phyloP scores from a whole-genome alignment of 2,329 filamentous ascomycete genomes.

The Aspergillaceae sp. region DNA sequence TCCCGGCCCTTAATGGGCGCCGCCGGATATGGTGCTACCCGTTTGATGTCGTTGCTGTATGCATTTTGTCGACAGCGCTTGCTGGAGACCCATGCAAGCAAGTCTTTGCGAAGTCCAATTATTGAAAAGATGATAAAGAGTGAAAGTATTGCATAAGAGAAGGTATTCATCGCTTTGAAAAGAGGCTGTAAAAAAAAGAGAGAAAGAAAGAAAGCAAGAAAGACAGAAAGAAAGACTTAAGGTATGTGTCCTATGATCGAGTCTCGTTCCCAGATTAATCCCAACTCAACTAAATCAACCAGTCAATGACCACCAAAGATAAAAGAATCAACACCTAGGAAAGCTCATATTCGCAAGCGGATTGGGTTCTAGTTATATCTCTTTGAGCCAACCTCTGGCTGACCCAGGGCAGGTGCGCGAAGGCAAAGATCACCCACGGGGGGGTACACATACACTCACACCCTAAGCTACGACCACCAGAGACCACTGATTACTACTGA shows the following conservation, averaged over 20 bases:
- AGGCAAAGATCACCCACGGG: slow-evolving; percentile 8
- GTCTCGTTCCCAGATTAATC: too few relatives aligned
- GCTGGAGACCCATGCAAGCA: neutral
- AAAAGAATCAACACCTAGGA: too few relatives aligned
- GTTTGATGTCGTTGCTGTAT: slow-evolving; percentile 19
- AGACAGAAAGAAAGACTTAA: too few relatives aligned
- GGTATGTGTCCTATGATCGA: too few relatives aligned
- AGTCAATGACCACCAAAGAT: neutral
- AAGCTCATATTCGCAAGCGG: too few relatives aligned
- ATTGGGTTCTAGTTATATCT: neutral
- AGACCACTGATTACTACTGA: too few relatives aligned
- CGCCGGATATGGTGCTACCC: slow-evolving; percentile 29
- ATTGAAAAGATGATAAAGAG: slow-evolving; percentile 22
- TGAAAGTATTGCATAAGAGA: slow-evolving; percentile 22
- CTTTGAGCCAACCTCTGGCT: neutral
- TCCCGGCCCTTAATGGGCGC: slow-evolving; percentile 32
- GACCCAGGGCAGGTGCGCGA: slow-evolving; percentile 1
- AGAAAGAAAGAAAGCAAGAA: neutral
- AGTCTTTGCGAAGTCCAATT: slow-evolving; percentile 16
- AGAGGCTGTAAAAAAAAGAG: neutral
- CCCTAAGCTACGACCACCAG: slow-evolving; percentile 7
- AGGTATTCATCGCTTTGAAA: slow-evolving; percentile 22
- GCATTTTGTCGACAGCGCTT: slow-evolving; percentile 5
- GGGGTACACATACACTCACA: neutral
- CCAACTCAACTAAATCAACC: neutral